Percentiles rank a stretch among this genome's conserved stretches.
phyloP scores from a whole-genome alignment of 352 stramenopile genomes.

The Phytophthora meadii region DNA sequence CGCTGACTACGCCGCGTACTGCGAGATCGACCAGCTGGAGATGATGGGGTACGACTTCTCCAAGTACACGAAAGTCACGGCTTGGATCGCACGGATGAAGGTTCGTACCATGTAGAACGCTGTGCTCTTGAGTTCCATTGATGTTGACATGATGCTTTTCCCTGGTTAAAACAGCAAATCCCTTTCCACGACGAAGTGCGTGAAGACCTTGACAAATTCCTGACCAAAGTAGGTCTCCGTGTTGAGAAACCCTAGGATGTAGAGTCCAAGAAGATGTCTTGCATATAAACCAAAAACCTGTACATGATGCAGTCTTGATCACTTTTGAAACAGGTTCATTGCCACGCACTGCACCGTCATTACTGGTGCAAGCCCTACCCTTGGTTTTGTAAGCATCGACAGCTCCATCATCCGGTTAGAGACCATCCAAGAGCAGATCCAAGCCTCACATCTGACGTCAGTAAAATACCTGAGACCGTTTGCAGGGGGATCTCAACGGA shows the following conservation, averaged over 20 bases:
- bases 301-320: background rate
- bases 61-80: conserved; percentile 47
- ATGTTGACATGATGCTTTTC: background rate
- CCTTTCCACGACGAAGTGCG: conserved; percentile 36
- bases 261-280: conserved; percentile 1
- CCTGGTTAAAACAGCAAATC: conserved; percentile 20
- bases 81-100: conserved; percentile 46
- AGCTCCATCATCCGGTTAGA: conserved; percentile 23
- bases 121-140: background rate
- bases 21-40: conserved; percentile 65
- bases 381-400: conserved; percentile 27
- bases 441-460: background rate
- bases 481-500: conserved; percentile 3
- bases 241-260: conserved; percentile 20
- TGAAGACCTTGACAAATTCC: conserved; percentile 39
- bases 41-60: conserved; percentile 49
- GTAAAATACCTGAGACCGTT: conserved; percentile 5
- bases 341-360: background rate
- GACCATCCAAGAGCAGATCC: conserved; percentile 8
- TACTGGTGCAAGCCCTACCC: conserved; percentile 19
- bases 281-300: conserved; percentile 8
- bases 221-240: conserved; percentile 16
- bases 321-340: background rate
- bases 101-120: conserved; percentile 2
- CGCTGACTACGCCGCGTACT: conserved; percentile 58